Evolutionary conservation across 345 rosid species (phyloP).

Genomic region (Reutealis trisperma): DNA sequence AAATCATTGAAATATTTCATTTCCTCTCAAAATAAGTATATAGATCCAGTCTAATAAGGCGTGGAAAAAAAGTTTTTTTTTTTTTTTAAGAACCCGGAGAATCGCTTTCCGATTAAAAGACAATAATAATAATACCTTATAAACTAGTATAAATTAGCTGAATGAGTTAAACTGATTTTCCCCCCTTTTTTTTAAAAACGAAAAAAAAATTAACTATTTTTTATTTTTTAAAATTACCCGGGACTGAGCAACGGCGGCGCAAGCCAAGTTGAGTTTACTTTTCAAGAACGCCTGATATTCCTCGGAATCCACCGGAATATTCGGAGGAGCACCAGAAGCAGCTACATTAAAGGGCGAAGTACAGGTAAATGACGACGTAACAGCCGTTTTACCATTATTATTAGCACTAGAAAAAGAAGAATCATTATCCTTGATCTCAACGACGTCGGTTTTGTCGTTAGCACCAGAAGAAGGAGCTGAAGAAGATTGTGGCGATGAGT

Average conservation of each 20-base stretch:
- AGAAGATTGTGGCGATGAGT: conserved; percentile 4
- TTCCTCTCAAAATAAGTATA: too few species aligned
- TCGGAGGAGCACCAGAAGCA: conserved; percentile 3
- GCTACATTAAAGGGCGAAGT: not conserved
- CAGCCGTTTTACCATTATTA: not conserved
- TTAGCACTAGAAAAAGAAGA: too few species aligned
- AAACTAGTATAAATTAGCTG: not conserved
- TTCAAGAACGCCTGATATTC: conserved; percentile 29
- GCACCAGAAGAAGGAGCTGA: conserved; percentile 8
- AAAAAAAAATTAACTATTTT: not conserved
- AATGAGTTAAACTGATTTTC: not conserved
- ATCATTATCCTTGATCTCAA: conserved; percentile 5
- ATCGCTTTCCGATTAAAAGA: not conserved
- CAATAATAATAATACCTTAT: not conserved
- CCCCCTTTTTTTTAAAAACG: not conserved
- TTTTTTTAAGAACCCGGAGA: too few species aligned
- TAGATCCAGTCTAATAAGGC: too few species aligned
- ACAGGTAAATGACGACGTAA: not conserved
- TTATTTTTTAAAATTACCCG: conserved; percentile 19
- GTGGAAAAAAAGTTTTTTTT: too few species aligned
- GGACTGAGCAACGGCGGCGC: conserved; percentile 34
- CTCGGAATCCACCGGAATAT: conserved; percentile 28
- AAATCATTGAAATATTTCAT: too few species aligned
- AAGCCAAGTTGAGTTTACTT: conserved; percentile 32
- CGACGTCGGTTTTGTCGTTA: conserved; percentile 10